Evolutionary conservation across 176 grass and related monocot species (phyloP).

Genomic region (Oryza rufipogon): DNA sequence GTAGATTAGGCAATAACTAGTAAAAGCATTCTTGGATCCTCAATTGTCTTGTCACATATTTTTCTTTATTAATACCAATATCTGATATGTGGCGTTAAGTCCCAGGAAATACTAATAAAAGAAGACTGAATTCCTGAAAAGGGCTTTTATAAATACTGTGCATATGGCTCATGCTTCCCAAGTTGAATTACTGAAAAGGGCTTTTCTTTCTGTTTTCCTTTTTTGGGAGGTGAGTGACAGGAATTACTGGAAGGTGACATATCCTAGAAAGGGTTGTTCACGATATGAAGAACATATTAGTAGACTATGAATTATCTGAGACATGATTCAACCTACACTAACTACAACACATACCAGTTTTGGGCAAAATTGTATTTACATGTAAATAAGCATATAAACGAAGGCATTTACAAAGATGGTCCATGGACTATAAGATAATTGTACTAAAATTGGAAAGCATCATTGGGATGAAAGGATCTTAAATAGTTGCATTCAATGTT

Average conservation of each 20-base stretch:
- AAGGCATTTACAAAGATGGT: constrained; percentile 6
- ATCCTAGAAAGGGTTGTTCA: constrained; percentile 8
- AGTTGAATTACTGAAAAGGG: background rate
- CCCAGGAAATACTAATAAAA: background rate
- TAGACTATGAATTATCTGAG: background rate
- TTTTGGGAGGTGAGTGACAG: background rate
- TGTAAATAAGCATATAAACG: background rate
- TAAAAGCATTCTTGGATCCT: constrained; percentile 3
- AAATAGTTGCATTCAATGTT: too few species aligned
- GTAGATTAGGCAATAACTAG: background rate
- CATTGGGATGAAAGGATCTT: background rate
- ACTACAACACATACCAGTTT: background rate
- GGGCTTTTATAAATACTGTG: background rate
- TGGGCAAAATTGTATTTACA: constrained; percentile 18
- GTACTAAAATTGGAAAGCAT: constrained; percentile 1
- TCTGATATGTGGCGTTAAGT: background rate
- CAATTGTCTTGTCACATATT: background rate
- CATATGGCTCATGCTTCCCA: constrained; percentile 1
- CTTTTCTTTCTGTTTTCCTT: too few species aligned
- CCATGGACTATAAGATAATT: background rate
- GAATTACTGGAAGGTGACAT: background rate
- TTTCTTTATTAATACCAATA: constrained; percentile 9
- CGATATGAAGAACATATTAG: constrained; percentile 6
- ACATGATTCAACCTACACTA: background rate
- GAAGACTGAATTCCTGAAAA: too few species aligned